Evolutionary conservation across 495 filamentous ascomycete species (phyloP).

Genomic region (Penicillium maclennaniae): DNA sequence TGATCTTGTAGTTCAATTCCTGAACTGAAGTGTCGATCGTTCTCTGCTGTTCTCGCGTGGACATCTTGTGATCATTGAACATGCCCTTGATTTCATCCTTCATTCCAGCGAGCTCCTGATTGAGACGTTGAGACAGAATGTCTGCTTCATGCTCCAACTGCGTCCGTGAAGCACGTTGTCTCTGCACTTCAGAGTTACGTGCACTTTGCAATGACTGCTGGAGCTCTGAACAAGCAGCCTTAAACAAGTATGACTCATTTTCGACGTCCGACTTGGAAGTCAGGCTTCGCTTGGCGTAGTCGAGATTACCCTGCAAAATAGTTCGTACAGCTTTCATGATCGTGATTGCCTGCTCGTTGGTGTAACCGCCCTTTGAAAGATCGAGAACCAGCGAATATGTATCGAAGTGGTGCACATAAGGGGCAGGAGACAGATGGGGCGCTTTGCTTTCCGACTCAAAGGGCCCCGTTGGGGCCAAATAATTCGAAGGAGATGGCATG

Average conservation of each 20-base stretch:
- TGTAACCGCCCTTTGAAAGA: constrained; percentile 67
- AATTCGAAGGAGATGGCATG: constrained; percentile 46
- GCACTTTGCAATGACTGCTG: constrained; percentile 67
- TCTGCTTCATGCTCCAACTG: constrained; percentile 92
- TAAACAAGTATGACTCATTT: constrained; percentile 90
- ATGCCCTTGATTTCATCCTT: constrained; percentile 91
- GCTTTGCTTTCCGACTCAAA: constrained; percentile 44
- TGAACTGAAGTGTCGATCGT: constrained; percentile 79
- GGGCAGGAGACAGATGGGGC: constrained; percentile 66
- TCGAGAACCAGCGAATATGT: constrained; percentile 81
- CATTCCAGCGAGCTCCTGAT: constrained; percentile 71
- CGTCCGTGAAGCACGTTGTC: constrained; percentile 74
- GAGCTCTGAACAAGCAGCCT: constrained; percentile 90
- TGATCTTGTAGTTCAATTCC: constrained; percentile 92
- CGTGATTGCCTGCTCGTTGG: constrained; percentile 62
- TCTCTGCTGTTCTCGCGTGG: constrained; percentile 78
- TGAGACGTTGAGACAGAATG: constrained; percentile 75
- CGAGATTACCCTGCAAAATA: constrained; percentile 72
- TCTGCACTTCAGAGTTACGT: constrained; percentile 51
- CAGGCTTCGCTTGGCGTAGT: constrained; percentile 68
- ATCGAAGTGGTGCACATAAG: constrained; percentile 94
- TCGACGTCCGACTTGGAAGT: constrained; percentile 78
- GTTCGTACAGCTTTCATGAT: constrained; percentile 84
- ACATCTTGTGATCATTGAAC: constrained; percentile 96
- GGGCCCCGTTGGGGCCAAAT: constrained; percentile 30